Conservation (phyloP, 768 basidiomycete genomes). For the Gyrodon lividus region DNA sequence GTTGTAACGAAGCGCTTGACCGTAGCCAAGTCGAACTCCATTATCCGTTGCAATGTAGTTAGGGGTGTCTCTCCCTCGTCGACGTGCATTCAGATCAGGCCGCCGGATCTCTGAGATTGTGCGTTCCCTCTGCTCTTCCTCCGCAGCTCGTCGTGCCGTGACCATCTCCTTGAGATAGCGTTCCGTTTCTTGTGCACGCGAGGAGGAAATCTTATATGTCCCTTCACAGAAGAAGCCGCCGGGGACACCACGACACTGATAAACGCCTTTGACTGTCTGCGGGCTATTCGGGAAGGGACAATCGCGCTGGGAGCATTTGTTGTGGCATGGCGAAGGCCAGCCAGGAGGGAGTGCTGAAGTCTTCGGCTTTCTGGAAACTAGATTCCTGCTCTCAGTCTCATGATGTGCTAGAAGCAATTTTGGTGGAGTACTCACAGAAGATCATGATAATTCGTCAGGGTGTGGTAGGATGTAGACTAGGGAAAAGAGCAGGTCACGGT, state of each 20-base stretch:
- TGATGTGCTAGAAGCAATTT: background rate
- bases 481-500: conserved; percentile 6
- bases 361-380: conserved; percentile 34
- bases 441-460: conserved; percentile 24
- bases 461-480: conserved; percentile 3
- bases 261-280: conserved; percentile 28
- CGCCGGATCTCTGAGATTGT: conserved; percentile 25
- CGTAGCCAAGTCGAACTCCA: conserved; percentile 1
- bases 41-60: conserved; percentile 8
- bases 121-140: conserved; percentile 32
- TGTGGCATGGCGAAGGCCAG: conserved; percentile 39
- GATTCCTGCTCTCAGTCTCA: background rate
- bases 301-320: conserved; percentile 35
- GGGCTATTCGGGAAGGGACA: conserved; percentile 34
- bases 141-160: conserved; percentile 22
- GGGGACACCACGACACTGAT: conserved; percentile 33
- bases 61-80: conserved; percentile 14
- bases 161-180: conserved; percentile 29
- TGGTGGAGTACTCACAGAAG: conserved; percentile 24
- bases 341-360: conserved; percentile 25
- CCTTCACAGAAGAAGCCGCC: conserved; percentile 37
- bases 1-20: conserved; percentile 3
- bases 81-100: conserved; percentile 21
- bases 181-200: conserved; percentile 34
- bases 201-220: conserved; percentile 33